Base-by-base conservation (phyloP, 192 early-diverging fungal species). In the Umbelopsis sp. region DNA sequence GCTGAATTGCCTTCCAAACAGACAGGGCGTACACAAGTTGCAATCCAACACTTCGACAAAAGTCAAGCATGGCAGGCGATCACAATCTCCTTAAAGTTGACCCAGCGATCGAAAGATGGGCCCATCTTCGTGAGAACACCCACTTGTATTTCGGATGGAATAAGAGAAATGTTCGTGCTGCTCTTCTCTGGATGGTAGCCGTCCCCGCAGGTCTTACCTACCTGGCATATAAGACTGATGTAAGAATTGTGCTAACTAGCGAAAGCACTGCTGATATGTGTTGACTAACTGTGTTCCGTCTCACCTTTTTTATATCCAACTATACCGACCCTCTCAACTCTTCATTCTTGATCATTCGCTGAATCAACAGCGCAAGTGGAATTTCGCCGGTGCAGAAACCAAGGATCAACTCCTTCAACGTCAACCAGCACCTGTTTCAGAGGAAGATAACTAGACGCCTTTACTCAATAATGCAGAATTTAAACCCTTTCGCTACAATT, bases 21-120 rank as follows among this genome's bases (percentile, higher is more conserved):
- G 55, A 61, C 55, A 33, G 27, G 55, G 55, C 27, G 18, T 61
- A 35, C 9, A 18, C 30, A 27, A 13, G 27, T 33, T 33, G 37
- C 37, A 41, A 41, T 41, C 35, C 23, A 61, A 21, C 55, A 61
- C 30, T 61, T 61, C 18, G 55, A 61, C 30, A 61, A 30, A 30
- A 8, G 27, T 30, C 27, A 61, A 35, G 49, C 12, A 77, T 77
- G 75, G 75, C 75, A 53, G 75, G 75, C 58, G 69, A 71, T 53
- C 50, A 71, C 41, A 33, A 71, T 35, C 45, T 53, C 33, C 65
- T 78, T 25, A 72, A 76, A 68, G 46, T 71, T 25, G 78, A 80
- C 66, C 78, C 78, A 46, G 78, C 74, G 58, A 68, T 80, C 66
- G 78, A 80, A 49, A 53, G 74, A 68, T 80, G 78, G 78, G 73